Base-by-base conservation (phyloP, 2,329 filamentous ascomycete species). In the Phoma sp. region DNA sequence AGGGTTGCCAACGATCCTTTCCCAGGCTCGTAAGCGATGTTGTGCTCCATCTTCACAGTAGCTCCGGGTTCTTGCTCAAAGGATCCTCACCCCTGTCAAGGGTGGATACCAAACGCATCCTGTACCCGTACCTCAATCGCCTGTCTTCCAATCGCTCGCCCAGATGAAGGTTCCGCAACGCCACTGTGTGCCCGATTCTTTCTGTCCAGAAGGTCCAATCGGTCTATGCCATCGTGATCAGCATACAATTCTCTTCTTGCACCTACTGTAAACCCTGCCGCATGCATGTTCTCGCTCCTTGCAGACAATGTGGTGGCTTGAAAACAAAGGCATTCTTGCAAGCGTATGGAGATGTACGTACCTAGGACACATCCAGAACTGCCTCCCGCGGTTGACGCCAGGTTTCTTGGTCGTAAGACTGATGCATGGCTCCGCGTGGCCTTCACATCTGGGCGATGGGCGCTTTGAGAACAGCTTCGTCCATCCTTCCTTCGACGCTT, bases 161-260 rank as follows among this genome's bases (percentile, higher is more conserved):
- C 85, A 88, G 39, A 87, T 92, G 66, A 97, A 97, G 0, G 92
- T 96, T 2, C 84, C 81, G 74, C 94, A 98, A 38, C 91, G 85
- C 91, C 93, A 97, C 70, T 95, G 83, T 0, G 92, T 92, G 2
- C 88, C 89, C 56, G 81, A 89, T 75, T 96, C 93, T 72, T 95
- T 95, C 64, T 89, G 85, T 0, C 92, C 95, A 22, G 88, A 90
- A 1, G 92, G 92, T 0, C 92, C 94, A 2, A 98, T 77, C 4
- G 95, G 95, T 36, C 88, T 84, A 13, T 43, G 13, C 29, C 25
- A 19, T 37, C 56, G 9, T 27, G 22, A 36, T 57, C 45, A 57
- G 40, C 40, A 37, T 29, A 22, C 5, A 15, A 7, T 40, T 24
- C 27, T 36, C 9, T 43, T 25, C 12, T 37, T 27, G 27, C 21